phyloP scores from a whole-genome alignment of 2,329 filamentous ascomycete genomes.

The Scedosporium aurantiacum region DNA sequence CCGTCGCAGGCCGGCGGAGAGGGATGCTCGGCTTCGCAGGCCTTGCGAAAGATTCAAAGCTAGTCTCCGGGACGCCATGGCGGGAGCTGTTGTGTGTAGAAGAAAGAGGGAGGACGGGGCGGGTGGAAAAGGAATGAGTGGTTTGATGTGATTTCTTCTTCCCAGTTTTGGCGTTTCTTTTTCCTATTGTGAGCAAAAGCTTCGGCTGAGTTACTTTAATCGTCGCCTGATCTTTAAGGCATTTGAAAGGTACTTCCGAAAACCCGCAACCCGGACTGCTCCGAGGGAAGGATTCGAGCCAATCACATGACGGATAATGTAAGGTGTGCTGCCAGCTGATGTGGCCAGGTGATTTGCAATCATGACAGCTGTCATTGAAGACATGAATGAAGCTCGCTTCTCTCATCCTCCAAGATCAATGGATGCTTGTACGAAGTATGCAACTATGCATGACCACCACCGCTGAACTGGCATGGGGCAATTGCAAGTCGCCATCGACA shows the following conservation, averaged over 20 bases:
- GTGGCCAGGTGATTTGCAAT: not conserved
- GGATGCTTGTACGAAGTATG: too few relatives aligned
- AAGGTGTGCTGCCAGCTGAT: slow-evolving; percentile 3
- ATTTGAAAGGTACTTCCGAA: not conserved
- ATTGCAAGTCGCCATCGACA: too few relatives aligned
- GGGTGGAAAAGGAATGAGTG: slow-evolving; percentile 12
- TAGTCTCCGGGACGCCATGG: slow-evolving; percentile 95
- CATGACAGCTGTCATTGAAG: too few relatives aligned
- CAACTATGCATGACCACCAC: too few relatives aligned
- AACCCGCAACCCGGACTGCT: slow-evolving; percentile 26
- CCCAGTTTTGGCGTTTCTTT: slow-evolving; percentile 18
- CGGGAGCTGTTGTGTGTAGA: slow-evolving; percentile 36
- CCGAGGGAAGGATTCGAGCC: slow-evolving; percentile 21
- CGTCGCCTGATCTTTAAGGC: slow-evolving; percentile 31
- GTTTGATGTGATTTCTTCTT: slow-evolving; percentile 23
- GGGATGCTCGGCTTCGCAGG: slow-evolving; percentile 76
- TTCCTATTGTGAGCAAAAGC: slow-evolving; percentile 21
- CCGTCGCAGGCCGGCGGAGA: slow-evolving; percentile 70
- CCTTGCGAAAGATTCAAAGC: slow-evolving; percentile 88
- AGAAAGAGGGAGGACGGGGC: slow-evolving; percentile 12
- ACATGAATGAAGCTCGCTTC: not conserved
- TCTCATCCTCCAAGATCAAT: not conserved
- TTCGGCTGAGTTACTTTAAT: slow-evolving; percentile 30
- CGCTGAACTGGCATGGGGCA: too few relatives aligned
- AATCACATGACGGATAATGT: slow-evolving; percentile 18